These are phyloP conservation scores for Dictyostelium intermedium DNA, from an alignment of 78 protist genomes.

Conservation along the genomic window DNA sequence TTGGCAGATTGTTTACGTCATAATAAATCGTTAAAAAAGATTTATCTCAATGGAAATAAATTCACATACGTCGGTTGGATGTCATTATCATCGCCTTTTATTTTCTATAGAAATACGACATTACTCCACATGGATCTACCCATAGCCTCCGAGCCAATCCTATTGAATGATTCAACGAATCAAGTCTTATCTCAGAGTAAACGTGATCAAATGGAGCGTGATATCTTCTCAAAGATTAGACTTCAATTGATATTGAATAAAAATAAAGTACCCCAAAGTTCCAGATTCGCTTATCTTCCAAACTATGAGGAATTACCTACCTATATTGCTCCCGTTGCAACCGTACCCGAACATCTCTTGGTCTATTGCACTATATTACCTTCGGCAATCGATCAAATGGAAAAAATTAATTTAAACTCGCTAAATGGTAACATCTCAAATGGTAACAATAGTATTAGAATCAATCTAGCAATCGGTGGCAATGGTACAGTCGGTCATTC, in stretches of 20 bases:
- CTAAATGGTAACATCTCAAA: not conserved
- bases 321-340: constrained; percentile 20
- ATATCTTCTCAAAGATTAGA: not conserved
- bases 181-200: not conserved
- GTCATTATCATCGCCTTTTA: constrained; percentile 25
- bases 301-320: constrained; percentile 20
- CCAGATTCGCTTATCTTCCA: constrained; percentile 39
- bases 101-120: constrained; percentile 41
- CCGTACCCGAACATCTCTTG: constrained; percentile 31
- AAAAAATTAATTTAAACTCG: not conserved
- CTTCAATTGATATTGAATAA: constrained; percentile 22
- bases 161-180: not conserved
- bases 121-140: constrained; percentile 23
- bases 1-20: constrained; percentile 34
- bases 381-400: not conserved
- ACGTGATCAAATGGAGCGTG: constrained; percentile 22
- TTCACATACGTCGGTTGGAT: constrained; percentile 57
- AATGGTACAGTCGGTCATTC: not conserved
- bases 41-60: constrained; percentile 39
- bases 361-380: not conserved
- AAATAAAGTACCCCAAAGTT: constrained; percentile 23
- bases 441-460: not conserved
- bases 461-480: not conserved
- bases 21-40: constrained; percentile 24
- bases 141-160: not conserved